Percentiles rank a stretch among this genome's conserved stretches.
phyloP scores from a whole-genome alignment of 768 basidiomycete genomes.

The Psilocybe subaeruginosa region DNA sequence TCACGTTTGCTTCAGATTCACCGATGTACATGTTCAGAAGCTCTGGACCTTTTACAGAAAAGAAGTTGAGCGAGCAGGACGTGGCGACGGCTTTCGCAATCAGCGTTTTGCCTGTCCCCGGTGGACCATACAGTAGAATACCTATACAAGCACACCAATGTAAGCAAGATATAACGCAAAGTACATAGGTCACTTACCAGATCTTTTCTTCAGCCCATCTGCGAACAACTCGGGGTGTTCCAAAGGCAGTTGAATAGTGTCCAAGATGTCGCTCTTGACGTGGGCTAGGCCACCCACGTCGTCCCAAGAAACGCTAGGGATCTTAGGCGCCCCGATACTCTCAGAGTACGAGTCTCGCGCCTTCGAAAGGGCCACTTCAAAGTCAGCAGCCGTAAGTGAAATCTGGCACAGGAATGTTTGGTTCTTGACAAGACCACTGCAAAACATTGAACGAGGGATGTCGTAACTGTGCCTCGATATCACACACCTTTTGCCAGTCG shows the following conservation, averaged over 20 bases:
- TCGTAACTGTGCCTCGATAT: background rate
- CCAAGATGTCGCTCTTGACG: slow-evolving; percentile 92
- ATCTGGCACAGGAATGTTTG: slow-evolving; percentile 36
- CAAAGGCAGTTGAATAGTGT: slow-evolving; percentile 92
- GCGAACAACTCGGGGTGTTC: slow-evolving; percentile 90
- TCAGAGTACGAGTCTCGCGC: slow-evolving; percentile 83
- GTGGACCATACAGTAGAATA: slow-evolving; percentile 91
- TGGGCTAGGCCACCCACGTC: slow-evolving; percentile 91
- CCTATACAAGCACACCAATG: slow-evolving; percentile 43
- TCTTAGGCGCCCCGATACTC: slow-evolving; percentile 95
- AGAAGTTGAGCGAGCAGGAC: slow-evolving; percentile 92
- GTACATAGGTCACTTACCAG: slow-evolving; percentile 53
- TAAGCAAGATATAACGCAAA: background rate
- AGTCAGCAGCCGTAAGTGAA: slow-evolving; percentile 60
- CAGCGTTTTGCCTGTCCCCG: slow-evolving; percentile 94
- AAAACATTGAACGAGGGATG: background rate
- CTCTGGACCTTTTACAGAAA: slow-evolving; percentile 97
- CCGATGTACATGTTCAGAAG: slow-evolving; percentile 98
- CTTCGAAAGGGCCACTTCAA: slow-evolving; percentile 70
- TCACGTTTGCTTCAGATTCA: slow-evolving; percentile 97
- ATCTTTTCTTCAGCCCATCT: slow-evolving; percentile 92
- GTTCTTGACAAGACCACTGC: slow-evolving; percentile 19
- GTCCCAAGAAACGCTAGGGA: slow-evolving; percentile 95
- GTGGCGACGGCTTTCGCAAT: slow-evolving; percentile 97
- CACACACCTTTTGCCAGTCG: slow-evolving; percentile 37